Conservation (phyloP, 257 asterid species). For the Oldenlandia corymbosa region DNA sequence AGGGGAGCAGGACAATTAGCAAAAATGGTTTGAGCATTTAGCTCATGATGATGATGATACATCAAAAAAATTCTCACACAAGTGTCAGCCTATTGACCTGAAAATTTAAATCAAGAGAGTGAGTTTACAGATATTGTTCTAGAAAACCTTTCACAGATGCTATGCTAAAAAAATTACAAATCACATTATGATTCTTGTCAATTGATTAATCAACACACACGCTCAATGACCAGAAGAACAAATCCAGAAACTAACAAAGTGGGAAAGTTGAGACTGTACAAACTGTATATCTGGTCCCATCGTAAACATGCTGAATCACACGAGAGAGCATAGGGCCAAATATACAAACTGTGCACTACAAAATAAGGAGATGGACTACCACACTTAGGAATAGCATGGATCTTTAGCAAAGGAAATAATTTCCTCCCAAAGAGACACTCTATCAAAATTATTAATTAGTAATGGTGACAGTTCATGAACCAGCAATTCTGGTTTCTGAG, state of each 20-base stretch:
- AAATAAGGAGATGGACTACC: too few species aligned
- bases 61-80: neutral
- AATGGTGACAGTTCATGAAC: neutral
- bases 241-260: too few species aligned
- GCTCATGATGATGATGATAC: neutral
- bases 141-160: too few species aligned
- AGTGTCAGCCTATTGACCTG: neutral
- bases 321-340: too few species aligned
- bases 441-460: neutral
- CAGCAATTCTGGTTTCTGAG: too few species aligned
- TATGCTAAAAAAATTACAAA: neutral
- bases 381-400: too few species aligned
- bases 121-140: neutral
- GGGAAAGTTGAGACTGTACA: too few species aligned
- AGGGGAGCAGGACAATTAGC: slow-evolving; percentile 31
- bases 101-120: neutral
- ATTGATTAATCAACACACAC: too few species aligned
- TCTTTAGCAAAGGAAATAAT: neutral
- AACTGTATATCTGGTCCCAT: too few species aligned
- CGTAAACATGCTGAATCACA: too few species aligned
- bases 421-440: neutral
- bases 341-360: too few species aligned
- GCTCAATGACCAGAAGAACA: too few species aligned
- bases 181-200: neutral
- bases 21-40: neutral